phyloP scores from a whole-genome alignment of 306 rosid genomes.

The Quercus gilva region DNA sequence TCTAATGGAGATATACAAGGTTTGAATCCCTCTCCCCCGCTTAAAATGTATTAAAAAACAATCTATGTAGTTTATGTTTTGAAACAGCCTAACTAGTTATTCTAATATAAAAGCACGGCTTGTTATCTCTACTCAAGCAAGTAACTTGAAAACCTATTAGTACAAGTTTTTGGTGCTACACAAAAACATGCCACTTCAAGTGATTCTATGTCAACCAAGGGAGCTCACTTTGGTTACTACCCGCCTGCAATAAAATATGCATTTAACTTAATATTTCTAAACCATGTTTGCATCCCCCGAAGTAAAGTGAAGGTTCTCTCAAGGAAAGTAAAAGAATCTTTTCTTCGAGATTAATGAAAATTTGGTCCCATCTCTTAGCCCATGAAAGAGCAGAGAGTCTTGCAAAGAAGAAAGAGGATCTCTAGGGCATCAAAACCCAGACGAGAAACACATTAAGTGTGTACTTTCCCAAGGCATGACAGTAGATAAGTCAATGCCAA shows the following conservation, averaged over 20 bases:
- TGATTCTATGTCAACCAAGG: not conserved
- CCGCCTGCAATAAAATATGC: not conserved
- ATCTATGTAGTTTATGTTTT: no score
- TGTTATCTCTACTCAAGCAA: not conserved
- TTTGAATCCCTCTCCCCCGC: no score
- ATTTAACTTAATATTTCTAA: not conserved
- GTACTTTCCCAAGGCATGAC: slow-evolving; percentile 20
- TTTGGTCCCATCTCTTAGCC: not conserved
- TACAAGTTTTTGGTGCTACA: not conserved
- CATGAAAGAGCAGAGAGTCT: not conserved
- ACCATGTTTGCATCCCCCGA: not conserved
- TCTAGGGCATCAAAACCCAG: slow-evolving; percentile 21
- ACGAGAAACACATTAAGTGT: slow-evolving; percentile 17
- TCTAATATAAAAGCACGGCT: not conserved
- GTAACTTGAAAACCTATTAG: not conserved
- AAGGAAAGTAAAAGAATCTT: slow-evolving; percentile 38
- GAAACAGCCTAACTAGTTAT: not conserved
- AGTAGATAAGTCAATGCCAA: slow-evolving; percentile 29
- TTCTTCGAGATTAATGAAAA: slow-evolving; percentile 28
- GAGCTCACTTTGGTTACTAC: not conserved
- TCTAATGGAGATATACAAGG: no score
- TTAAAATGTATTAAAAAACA: no score
- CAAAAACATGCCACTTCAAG: not conserved
- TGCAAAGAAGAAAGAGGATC: not conserved
- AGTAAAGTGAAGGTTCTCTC: slow-evolving; percentile 36